phyloP scores from a whole-genome alignment of 768 basidiomycete genomes.

The Leccinellum albellum region DNA sequence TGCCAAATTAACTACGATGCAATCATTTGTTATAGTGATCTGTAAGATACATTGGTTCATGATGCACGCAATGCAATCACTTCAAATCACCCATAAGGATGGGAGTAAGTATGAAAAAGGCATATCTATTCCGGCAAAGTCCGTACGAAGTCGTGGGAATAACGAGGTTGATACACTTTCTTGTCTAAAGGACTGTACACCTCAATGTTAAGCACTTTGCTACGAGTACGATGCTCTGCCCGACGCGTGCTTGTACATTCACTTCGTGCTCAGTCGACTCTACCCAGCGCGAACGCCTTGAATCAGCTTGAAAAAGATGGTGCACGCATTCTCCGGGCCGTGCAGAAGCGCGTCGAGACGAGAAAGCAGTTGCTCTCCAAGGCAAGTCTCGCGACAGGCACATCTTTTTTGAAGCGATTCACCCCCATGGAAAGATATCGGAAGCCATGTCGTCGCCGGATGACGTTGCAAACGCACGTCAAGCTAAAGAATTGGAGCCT shows the following conservation, averaged over 20 bases:
- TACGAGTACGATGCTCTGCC: constrained; percentile 9
- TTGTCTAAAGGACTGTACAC: not conserved
- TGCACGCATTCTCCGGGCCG: constrained; percentile 50
- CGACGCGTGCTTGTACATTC: constrained; percentile 8
- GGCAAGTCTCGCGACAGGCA: constrained; percentile 27
- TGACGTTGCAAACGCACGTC: constrained; percentile 56
- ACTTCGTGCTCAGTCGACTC: constrained; percentile 8
- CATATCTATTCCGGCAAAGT: too few relatives aligned
- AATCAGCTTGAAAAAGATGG: constrained; percentile 40
- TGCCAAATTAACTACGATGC: too few relatives aligned
- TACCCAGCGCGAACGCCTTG: constrained; percentile 13
- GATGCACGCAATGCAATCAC: too few relatives aligned
- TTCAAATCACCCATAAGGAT: too few relatives aligned
- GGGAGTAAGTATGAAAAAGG: too few relatives aligned
- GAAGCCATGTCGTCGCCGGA: constrained; percentile 50
- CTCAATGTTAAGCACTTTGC: constrained; percentile 11
- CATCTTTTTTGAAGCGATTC: not conserved
- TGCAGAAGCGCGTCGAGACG: constrained; percentile 51
- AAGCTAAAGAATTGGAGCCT: constrained; percentile 66
- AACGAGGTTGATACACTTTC: too few relatives aligned
- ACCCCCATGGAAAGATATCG: constrained; percentile 39
- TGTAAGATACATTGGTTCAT: too few relatives aligned
- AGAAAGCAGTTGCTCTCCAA: constrained; percentile 43
- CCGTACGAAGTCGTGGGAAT: too few relatives aligned
- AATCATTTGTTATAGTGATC: too few relatives aligned